These are phyloP conservation scores for Fragilariopsis cylindrus DNA, from an alignment of 108 stramenopile genomes.

Conservation along the genomic window DNA sequence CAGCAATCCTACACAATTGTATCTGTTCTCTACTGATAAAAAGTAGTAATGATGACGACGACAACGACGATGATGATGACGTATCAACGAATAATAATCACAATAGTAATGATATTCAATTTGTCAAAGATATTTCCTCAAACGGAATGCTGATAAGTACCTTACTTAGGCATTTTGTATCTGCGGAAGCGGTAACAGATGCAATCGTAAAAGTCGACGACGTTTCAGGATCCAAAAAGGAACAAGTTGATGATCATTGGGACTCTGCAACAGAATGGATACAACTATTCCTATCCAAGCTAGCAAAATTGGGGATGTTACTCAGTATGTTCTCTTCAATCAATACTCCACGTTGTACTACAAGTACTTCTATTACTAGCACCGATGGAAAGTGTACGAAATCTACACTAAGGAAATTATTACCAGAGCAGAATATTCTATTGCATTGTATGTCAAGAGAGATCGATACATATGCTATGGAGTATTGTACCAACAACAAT, in stretches of 20 bases:
- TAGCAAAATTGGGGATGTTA: slow-evolving; percentile 55
- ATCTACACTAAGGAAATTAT: slow-evolving; percentile 13
- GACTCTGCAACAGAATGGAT: slow-evolving; percentile 88
- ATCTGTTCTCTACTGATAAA: slow-evolving; percentile 22
- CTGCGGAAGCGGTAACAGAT: slow-evolving; percentile 46
- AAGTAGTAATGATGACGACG: neutral
- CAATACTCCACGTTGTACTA: no score
- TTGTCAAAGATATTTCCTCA: slow-evolving; percentile 27
- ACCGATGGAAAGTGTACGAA: neutral
- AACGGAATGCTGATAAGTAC: slow-evolving; percentile 53
- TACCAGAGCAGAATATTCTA: slow-evolving; percentile 78
- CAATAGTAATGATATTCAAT: neutral
- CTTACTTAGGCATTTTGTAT: slow-evolving; percentile 59
- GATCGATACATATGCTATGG: slow-evolving; percentile 20
- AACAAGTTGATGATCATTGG: slow-evolving; percentile 31
- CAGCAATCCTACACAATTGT: slow-evolving; percentile 70
- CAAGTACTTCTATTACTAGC: neutral
- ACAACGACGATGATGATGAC: neutral
- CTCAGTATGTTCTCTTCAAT: slow-evolving; percentile 39
- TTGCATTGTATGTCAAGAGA: slow-evolving; percentile 65
- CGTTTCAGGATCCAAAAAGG: neutral
- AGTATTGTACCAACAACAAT: slow-evolving; percentile 12
- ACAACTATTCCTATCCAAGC: slow-evolving; percentile 49
- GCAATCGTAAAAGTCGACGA: slow-evolving; percentile 17
- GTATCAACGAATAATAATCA: neutral